phyloP scores from a whole-genome alignment of 2,329 filamentous ascomycete species.

The Boeremia exigua region DNA sequence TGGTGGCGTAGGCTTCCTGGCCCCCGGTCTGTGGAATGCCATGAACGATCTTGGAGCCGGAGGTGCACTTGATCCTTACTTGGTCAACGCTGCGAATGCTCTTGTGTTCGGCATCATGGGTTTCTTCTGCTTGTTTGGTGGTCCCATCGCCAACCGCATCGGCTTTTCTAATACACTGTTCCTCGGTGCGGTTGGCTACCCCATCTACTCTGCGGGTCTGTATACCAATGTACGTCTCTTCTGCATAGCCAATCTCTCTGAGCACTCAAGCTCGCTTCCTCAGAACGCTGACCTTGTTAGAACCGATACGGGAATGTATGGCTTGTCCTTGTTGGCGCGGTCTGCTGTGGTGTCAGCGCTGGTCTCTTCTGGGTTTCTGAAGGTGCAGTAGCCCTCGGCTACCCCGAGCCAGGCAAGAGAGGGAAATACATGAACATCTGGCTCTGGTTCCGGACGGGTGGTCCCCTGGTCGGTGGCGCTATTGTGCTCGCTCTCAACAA shows the following conservation, averaged over 20 bases:
- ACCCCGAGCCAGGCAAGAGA: constrained; percentile 56
- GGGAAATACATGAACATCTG: constrained; percentile 57
- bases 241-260: too few species aligned
- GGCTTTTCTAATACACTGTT: constrained; percentile 55
- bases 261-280: neutral
- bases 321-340: constrained; percentile 59
- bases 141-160: constrained; percentile 58
- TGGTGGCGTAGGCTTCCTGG: constrained; percentile 59
- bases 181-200: constrained; percentile 56
- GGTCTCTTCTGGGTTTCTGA: constrained; percentile 61
- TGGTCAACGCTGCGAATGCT: constrained; percentile 61
- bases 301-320: constrained; percentile 60
- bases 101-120: constrained; percentile 57
- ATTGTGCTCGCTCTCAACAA: constrained; percentile 56
- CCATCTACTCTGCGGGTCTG: constrained; percentile 51
- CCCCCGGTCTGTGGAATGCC: constrained; percentile 62
- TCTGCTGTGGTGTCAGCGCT: constrained; percentile 56
- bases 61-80: constrained; percentile 58
- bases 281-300: neutral
- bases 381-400: constrained; percentile 58
- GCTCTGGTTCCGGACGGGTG: constrained; percentile 59
- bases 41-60: constrained; percentile 62
- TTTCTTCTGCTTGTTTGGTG: constrained; percentile 57
- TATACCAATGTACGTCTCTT: constrained; percentile 50
- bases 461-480: constrained; percentile 56